These are phyloP conservation scores for Lecanicillium sp. DNA, from an alignment of 2,329 filamentous ascomycete genomes.

Conservation along the genomic window DNA sequence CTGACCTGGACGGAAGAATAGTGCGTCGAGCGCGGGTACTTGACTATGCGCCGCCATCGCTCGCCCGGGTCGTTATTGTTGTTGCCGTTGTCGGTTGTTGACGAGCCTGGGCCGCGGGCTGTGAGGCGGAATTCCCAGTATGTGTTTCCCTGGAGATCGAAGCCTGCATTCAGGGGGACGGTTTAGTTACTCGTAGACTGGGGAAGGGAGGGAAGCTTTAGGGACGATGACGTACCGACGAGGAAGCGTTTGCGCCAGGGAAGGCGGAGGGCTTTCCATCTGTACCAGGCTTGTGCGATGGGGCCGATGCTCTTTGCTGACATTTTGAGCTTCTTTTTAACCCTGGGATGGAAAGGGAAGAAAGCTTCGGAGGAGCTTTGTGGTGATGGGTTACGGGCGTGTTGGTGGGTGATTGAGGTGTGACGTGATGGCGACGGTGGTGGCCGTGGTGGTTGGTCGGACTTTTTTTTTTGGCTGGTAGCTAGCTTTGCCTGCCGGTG, in stretches of 20 bases:
- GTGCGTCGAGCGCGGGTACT: constrained; percentile 47
- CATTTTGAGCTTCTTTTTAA: too few relatives aligned
- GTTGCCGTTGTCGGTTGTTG: not conserved
- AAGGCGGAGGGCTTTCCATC: constrained; percentile 53
- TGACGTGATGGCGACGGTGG: not conserved
- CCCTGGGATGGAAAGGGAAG: too few relatives aligned
- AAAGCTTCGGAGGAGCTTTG: too few relatives aligned
- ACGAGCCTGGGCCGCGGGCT: constrained; percentile 21
- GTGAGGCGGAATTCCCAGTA: constrained; percentile 59
- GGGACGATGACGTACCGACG: constrained; percentile 34
- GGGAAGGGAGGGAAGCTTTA: not conserved
- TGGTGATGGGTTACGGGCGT: not conserved
- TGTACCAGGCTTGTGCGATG: constrained; percentile 41
- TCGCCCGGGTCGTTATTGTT: constrained; percentile 15
- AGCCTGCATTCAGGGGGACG: constrained; percentile 31
- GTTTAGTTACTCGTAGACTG: not conserved
- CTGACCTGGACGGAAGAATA: constrained; percentile 47
- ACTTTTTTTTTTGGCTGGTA: too few relatives aligned
- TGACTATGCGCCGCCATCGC: constrained; percentile 54
- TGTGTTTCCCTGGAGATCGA: constrained; percentile 58
- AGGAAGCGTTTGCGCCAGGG: constrained; percentile 58
- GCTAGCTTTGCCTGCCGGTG: too few relatives aligned
- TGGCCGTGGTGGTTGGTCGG: too few relatives aligned
- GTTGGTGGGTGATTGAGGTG: not conserved
- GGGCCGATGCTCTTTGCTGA: constrained; percentile 29